phyloP scores from a whole-genome alignment of 2,329 filamentous ascomycete genomes.

The Ophiostoma angusticollis region DNA sequence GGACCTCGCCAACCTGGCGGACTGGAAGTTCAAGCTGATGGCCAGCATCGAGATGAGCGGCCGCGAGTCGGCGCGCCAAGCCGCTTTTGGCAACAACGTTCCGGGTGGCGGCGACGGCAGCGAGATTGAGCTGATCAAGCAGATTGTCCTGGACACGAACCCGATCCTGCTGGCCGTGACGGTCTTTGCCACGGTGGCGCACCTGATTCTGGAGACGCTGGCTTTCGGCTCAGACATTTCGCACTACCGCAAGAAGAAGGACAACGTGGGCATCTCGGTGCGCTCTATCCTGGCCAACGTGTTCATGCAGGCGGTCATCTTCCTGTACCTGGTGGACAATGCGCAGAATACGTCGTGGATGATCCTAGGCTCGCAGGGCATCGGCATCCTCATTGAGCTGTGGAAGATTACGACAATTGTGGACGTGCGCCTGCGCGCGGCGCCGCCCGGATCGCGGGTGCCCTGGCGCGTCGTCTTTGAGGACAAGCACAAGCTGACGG shows the following conservation, averaged over 20 bases:
- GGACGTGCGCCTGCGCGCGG: slow-evolving; percentile 66
- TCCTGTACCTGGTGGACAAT: slow-evolving; percentile 94
- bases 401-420: slow-evolving; percentile 98
- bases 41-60: slow-evolving; percentile 76
- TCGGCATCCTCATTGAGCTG: slow-evolving; percentile 56
- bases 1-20: slow-evolving; percentile 64
- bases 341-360: slow-evolving; percentile 98
- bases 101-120: slow-evolving; percentile 76
- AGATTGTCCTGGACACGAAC: slow-evolving; percentile 87
- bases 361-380: slow-evolving; percentile 86
- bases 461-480: slow-evolving; percentile 79
- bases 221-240: slow-evolving; percentile 96
- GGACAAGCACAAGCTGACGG: slow-evolving; percentile 90
- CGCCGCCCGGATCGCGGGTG: slow-evolving; percentile 53
- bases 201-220: slow-evolving; percentile 90
- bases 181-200: slow-evolving; percentile 68
- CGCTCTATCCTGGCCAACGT: slow-evolving; percentile 94
- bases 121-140: slow-evolving; percentile 96
- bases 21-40: slow-evolving; percentile 85
- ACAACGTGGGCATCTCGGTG: slow-evolving; percentile 91
- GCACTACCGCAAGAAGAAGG: slow-evolving; percentile 99
- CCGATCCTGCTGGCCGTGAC: slow-evolving; percentile 80
- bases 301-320: slow-evolving; percentile 92
- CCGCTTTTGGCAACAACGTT: slow-evolving; percentile 57
- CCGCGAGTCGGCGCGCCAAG: slow-evolving; percentile 68